These are phyloP conservation scores for Eleusine indica DNA, from an alignment of 176 grass and related monocot genomes.

Conservation along the genomic window DNA sequence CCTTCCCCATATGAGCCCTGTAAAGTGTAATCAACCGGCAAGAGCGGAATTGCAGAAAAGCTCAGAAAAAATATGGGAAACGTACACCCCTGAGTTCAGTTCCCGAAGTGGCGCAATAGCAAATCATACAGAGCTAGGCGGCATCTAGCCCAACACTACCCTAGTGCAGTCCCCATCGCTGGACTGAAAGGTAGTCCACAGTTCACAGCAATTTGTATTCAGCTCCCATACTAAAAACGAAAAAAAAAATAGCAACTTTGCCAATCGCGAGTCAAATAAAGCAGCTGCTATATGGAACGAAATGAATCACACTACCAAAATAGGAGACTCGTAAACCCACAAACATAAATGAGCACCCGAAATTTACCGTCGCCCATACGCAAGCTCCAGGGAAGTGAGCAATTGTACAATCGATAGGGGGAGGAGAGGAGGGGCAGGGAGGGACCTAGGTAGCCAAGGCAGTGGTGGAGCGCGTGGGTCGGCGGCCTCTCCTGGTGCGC, in stretches of 20 bases:
- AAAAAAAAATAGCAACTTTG: background rate
- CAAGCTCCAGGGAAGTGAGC: background rate
- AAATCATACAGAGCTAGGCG: constrained; percentile 19
- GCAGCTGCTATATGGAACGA: background rate
- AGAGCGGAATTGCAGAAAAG: background rate
- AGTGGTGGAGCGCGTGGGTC: constrained; percentile 56
- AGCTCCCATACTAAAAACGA: background rate
- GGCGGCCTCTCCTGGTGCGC: constrained; percentile 54
- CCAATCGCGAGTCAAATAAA: constrained; percentile 1
- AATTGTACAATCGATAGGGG: background rate
- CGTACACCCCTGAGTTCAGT: background rate
- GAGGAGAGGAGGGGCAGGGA: constrained; percentile 1
- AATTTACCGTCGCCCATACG: background rate
- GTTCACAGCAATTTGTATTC: constrained; percentile 5
- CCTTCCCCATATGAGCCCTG: constrained; percentile 12
- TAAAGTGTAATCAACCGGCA: background rate
- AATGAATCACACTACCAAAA: constrained; percentile 4
- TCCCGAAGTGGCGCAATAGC: constrained; percentile 9
- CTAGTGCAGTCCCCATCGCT: constrained; percentile 23
- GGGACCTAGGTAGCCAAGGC: constrained; percentile 79
- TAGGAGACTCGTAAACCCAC: background rate
- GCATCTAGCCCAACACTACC: constrained; percentile 42
- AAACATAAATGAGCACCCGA: background rate
- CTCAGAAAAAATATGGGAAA: background rate
- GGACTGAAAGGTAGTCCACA: constrained; percentile 2